Base-by-base conservation (phyloP, 805 yeast genomes). In the Lipomyces spencermartinsiae region DNA sequence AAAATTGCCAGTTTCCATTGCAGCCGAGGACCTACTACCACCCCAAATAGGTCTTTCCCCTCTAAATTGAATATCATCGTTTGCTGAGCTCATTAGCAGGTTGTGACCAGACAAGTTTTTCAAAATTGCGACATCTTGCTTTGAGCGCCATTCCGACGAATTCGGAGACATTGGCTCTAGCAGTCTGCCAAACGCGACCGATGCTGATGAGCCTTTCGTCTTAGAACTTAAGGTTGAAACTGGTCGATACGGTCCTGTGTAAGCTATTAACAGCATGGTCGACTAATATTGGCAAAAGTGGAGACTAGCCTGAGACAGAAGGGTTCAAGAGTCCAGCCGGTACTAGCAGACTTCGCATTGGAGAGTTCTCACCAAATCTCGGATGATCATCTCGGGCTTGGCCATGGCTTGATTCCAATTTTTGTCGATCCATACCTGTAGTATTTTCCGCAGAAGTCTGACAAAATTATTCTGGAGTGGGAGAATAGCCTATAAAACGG, bases 131-230 rank as follows among this genome's bases (percentile, higher is more conserved):
- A 53, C 34, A 31, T 53, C 56, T 31, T 53, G 56, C 34, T 53
- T 53, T 7, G 14, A 14, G 5, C 51, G 43, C 70, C 70, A 67
- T 31, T 58, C 60, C 5, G 61, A 31, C 2, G 72, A 51, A 7
- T 39, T 60, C 14, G 73, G 73, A 9, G 71, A 51, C 59, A 70
- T 35, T 4, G 73, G 73, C 51, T 63, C 70, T 12, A 70, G 58
- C 7, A 57, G 29, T 14, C 59, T 37, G 56, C 35, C 51, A 16
- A 67, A 57, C 19, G 31, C 14, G 16, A 31, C 16, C 7, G 61
- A 46, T 9, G 62, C 39, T 8, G 35, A 8, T 31, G 19, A 39
- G 33, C 62, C 66, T 6, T 57, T 63, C 29, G n/a, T 37, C 5
- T 33, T 29, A 16, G 67, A 59, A 12, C 58, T 22, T 10, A 62